Evolutionary conservation across 2,329 filamentous ascomycete species (phyloP).

Genomic region (Aureobasidium sp.): DNA sequence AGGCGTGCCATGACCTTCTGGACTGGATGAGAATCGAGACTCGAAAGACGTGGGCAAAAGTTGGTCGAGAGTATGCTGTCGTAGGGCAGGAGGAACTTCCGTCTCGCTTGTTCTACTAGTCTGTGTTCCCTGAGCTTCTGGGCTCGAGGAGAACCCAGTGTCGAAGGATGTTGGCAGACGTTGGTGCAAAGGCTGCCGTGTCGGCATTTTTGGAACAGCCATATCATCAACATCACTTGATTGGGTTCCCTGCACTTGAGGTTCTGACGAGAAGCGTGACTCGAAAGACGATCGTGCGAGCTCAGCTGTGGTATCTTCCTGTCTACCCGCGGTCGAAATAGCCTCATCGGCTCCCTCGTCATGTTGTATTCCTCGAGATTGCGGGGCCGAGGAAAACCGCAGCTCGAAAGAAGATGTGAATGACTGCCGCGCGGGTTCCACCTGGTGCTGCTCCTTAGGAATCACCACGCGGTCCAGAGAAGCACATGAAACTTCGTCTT

Average conservation of each 20-base stretch:
- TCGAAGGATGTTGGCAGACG: background rate
- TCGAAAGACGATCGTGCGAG: background rate
- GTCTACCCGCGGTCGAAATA: background rate
- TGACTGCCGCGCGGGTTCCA: background rate
- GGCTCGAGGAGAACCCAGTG: background rate
- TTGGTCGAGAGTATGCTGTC: background rate
- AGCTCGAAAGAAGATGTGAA: background rate
- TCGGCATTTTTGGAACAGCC: background rate
- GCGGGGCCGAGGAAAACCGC: background rate
- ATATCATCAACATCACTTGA: background rate
- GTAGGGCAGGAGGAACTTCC: background rate
- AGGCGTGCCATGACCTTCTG: background rate
- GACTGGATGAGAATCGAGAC: slow-evolving; percentile 1
- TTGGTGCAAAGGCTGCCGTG: background rate
- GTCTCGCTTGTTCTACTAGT: background rate
- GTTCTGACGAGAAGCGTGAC: background rate
- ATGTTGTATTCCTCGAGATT: background rate
- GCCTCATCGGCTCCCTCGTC: too few species aligned
- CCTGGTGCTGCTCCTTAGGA: background rate
- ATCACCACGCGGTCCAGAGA: background rate
- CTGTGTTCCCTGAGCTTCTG: background rate
- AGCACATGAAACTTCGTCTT: background rate
- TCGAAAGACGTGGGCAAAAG: background rate
- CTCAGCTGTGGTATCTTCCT: background rate
- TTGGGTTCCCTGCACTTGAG: background rate